Conservation (phyloP, 176 grass and related monocot species). For the Alloteropsis semialata region DNA sequence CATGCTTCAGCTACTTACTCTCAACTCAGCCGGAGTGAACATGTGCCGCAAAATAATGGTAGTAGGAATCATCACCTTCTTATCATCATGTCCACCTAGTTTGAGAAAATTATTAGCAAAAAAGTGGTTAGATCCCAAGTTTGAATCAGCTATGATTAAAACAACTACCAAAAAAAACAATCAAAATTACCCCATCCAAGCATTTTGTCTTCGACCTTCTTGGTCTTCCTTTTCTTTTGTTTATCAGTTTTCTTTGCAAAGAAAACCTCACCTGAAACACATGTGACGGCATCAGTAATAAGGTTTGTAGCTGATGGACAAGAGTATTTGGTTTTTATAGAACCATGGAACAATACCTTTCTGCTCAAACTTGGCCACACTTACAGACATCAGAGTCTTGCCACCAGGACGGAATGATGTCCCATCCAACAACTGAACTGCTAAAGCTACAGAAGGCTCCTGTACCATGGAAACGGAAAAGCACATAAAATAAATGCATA, state of each 20-base stretch:
- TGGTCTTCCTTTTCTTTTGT: conserved; percentile 85
- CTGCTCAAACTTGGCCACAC: conserved; percentile 78
- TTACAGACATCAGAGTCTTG: conserved; percentile 76
- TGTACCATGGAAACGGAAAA: conserved; percentile 35
- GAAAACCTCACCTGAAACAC: conserved; percentile 61
- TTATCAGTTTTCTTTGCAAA: conserved; percentile 78
- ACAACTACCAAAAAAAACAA: background rate
- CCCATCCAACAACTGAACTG: conserved; percentile 81
- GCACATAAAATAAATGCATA: conserved; percentile 1
- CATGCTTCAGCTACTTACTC: conserved; percentile 49
- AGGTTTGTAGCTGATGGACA: conserved; percentile 14
- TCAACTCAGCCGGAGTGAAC: conserved; percentile 81
- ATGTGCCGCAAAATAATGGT: conserved; percentile 74
- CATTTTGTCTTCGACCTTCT: conserved; percentile 86
- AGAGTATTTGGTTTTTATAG: background rate
- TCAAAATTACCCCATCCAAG: conserved; percentile 87
- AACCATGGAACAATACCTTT: conserved; percentile 53
- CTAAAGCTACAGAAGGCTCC: conserved; percentile 88
- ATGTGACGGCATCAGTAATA: conserved; percentile 2
- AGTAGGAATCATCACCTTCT: conserved; percentile 69
- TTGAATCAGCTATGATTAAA: conserved; percentile 18
- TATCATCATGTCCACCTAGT: conserved; percentile 92
- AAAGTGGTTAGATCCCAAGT: background rate
- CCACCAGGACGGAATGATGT: conserved; percentile 72
- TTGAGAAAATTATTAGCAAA: conserved; percentile 22